Evolutionary conservation across 208 protist species (phyloP), one percentile per base, ranked within the genome.

Genomic region (Leishmania aethiopica): DNA sequence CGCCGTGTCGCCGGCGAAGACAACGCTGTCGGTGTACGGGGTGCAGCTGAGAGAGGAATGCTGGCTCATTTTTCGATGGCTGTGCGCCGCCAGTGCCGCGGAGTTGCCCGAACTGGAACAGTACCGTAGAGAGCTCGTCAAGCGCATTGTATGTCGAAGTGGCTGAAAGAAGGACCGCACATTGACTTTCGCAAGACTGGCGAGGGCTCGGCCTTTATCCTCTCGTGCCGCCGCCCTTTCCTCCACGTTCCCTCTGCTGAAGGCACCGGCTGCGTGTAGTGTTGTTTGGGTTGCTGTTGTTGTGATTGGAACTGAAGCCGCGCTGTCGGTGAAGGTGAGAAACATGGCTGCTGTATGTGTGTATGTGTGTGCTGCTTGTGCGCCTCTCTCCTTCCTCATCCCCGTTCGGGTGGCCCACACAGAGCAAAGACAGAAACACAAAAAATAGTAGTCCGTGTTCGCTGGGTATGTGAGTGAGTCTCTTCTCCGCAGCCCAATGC

Each of bases 61-160:
- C 66, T 95, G 92, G 92, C 75, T 91, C 7, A 70, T 91, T 11
- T 55, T 90, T 67, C 90, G 91, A 59, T 93, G 86, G 86, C 62
- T 90, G 22, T 86, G 84, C 74, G 73, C 72, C 35, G 80, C 64
- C 55, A 83, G 79, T 55, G 81, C 62, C 59, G 75, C 85, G 17
- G 67, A 90, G 55, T 82, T 86, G 19, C 74, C 71, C 17, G 85
- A 88, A 49, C 77, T 95, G 57, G 81, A 91, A 40, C 79, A 83
- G 66, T 95, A 93, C 79, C 73, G 88, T 42, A 62, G 87, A 3
- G 78, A 80, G 2, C 81, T 93, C 22, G 55, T 90, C 55, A 80
- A 89, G 8, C 77, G 60, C 0, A 80, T 85, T 13, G 42, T 76
- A 3, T 77, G 75, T 59, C 78, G 40, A 78, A 25, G 19, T 53